Evolutionary conservation across 1,284 basidiomycete genomes (phyloP), one percentile per base, ranked within the genome.

Genomic region (Ustilago lituana): DNA sequence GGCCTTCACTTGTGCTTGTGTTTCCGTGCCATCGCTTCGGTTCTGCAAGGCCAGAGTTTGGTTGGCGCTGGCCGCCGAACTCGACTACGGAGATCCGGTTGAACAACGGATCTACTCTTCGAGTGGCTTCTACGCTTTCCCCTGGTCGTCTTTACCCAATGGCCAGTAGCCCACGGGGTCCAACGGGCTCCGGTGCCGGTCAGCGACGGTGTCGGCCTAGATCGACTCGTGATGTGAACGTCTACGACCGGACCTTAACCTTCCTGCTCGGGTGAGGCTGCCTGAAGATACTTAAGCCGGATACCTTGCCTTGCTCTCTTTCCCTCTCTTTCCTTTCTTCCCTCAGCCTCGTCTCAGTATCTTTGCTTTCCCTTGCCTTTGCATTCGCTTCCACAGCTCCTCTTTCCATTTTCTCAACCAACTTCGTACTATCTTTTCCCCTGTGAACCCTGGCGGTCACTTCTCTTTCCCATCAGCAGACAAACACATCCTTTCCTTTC

Each of bases 371-470:
- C 44, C 41, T 55, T 57, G 50, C 57, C 37, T 40, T 61, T 57
- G 51, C 56, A 36, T 61, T 61, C 57, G 50, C 47, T 62, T 56
- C 56, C 51, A 50, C 54, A 40, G 46, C 55, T 51, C 53, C 56
- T 64, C 50, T 50, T 58, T 52, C 50, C 51, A n/a, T 5, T 17
- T 52, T 26, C 38, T 26, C 17, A 44, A 17, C 46, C 54, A 53
- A 45, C 27, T 54, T 54, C 47, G 19, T 60, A 50, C 52, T 40
- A 51, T 60, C 51, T 33, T 60, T 64, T 40, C 32, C 26, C 20
- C 32, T 48, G 67, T 71, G 67, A 58, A 71, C 67, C 67, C 67
- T 62, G 67, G 67, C 46, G 67, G 67, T 71, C 67, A 71, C 67
- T 40, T 53, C 23, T 27, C 17, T n/a, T 15, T 44, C 40, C 35